Percentiles rank a stretch among this genome's conserved stretches.
phyloP scores from a whole-genome alignment of 495 filamentous ascomycete species.

The Aspergillus asperescens region DNA sequence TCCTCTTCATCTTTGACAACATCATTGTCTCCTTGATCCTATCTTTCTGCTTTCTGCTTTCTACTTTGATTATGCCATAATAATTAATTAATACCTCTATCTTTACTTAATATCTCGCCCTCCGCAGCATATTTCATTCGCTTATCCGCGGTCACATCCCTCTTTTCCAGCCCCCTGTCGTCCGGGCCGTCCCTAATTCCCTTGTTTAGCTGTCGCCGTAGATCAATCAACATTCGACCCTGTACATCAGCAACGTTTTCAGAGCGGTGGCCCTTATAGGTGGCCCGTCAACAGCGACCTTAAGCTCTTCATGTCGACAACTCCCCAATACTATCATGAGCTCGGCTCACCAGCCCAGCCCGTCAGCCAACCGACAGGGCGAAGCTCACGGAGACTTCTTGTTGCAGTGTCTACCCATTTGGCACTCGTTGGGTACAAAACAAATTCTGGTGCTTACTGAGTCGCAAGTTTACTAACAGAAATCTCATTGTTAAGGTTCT shows the following conservation, averaged over 20 bases:
- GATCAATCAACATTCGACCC: neutral
- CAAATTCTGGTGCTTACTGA: neutral
- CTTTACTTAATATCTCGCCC: neutral
- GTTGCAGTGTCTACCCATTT: constrained; percentile 17
- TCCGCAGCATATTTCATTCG: neutral
- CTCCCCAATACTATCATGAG: constrained; percentile 10
- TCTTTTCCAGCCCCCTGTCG: neutral
- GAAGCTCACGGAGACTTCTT: neutral
- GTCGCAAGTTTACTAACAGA: neutral
- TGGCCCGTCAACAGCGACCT: neutral
- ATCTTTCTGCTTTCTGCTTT: neutral
- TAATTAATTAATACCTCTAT: neutral
- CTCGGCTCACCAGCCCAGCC: constrained; percentile 3
- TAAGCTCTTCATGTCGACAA: constrained; percentile 3
- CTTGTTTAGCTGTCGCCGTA: neutral
- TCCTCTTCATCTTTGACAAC: neutral
- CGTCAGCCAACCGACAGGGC: neutral
- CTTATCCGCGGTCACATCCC: neutral
- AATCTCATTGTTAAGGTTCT: constrained; percentile 17
- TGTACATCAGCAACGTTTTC: neutral
- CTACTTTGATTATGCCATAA: neutral
- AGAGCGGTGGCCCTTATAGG: neutral
- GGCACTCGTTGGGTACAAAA: constrained; percentile 24
- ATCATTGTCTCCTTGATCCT: neutral
- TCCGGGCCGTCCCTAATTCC: neutral